phyloP scores from a whole-genome alignment of 176 grass and related monocot species.

The Rhynchospora breviuscula region DNA sequence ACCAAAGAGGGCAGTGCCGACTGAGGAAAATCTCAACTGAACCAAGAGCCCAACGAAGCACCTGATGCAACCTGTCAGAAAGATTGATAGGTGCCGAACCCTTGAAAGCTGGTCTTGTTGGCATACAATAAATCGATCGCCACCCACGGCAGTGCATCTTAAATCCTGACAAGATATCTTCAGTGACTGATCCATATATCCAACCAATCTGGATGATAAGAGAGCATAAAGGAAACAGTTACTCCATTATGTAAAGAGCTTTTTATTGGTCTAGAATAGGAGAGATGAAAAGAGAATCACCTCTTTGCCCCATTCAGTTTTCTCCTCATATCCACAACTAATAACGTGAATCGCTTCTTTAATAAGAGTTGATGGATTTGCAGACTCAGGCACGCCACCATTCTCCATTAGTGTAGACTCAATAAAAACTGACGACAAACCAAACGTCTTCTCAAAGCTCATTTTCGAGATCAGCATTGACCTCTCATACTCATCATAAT shows the following conservation, averaged over 20 bases:
- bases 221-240: slow-evolving; percentile 5
- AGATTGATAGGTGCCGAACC: slow-evolving; percentile 96
- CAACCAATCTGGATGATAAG: slow-evolving; percentile 55
- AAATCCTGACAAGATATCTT: slow-evolving; percentile 84
- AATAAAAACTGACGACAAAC: slow-evolving; percentile 82
- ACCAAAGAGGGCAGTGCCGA: slow-evolving; percentile 87
- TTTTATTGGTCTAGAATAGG: neutral
- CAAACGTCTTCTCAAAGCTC: slow-evolving; percentile 95
- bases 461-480: slow-evolving; percentile 91
- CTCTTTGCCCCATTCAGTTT: slow-evolving; percentile 99
- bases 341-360: slow-evolving; percentile 99
- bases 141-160: slow-evolving; percentile 99
- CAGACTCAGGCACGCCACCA: slow-evolving; percentile 77
- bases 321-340: slow-evolving; percentile 93
- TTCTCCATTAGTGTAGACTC: slow-evolving; percentile 97
- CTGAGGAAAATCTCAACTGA: slow-evolving; percentile 93
- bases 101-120: slow-evolving; percentile 80
- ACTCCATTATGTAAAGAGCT: neutral
- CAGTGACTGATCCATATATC: slow-evolving; percentile 98
- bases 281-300: slow-evolving; percentile 22
- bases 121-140: slow-evolving; percentile 98
- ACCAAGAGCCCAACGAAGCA: slow-evolving; percentile 94
- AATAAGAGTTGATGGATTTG: slow-evolving; percentile 67
- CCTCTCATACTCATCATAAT: slow-evolving; percentile 84
- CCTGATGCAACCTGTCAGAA: slow-evolving; percentile 89